These are phyloP conservation scores for Euphrasia arctica DNA, from an alignment of 305 asterid genomes.

Conservation along the genomic window DNA sequence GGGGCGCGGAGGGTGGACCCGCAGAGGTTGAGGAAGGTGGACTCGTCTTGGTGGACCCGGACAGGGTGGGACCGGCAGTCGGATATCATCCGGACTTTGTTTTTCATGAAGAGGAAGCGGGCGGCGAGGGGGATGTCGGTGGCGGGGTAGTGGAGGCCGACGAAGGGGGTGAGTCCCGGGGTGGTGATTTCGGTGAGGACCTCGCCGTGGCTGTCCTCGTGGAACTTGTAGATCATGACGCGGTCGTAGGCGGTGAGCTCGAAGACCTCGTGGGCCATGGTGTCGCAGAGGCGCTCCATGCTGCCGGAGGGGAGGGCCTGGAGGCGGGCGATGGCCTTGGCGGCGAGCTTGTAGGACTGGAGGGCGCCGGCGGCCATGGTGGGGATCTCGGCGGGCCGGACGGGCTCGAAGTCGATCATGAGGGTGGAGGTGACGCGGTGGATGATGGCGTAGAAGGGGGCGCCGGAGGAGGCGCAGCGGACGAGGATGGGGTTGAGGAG, in stretches of 20 bases:
- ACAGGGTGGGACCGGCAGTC: conserved; percentile 59
- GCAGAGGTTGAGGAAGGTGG: conserved; percentile 37
- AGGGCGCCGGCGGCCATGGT: conserved; percentile 75
- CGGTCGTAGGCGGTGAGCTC: conserved; percentile 71
- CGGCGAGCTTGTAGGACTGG: conserved; percentile 72
- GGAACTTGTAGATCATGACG: conserved; percentile 78
- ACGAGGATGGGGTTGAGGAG: conserved; percentile 63
- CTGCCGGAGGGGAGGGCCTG: conserved; percentile 63
- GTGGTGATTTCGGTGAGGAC: conserved; percentile 53
- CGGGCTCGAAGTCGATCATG: conserved; percentile 73
- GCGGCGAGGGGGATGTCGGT: conserved; percentile 84
- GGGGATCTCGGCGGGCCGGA: conserved; percentile 52
- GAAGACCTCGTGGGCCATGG: conserved; percentile 56
- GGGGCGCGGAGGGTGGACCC: conserved; percentile 73
- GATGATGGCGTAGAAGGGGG: conserved; percentile 70
- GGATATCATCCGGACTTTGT: conserved; percentile 74
- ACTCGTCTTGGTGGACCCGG: conserved; percentile 47
- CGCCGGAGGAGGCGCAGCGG: conserved; percentile 51
- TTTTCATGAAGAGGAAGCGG: conserved; percentile 70
- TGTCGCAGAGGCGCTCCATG: conserved; percentile 51
- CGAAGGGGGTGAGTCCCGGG: conserved; percentile 53
- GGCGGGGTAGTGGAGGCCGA: conserved; percentile 83
- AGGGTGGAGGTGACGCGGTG: conserved; percentile 61
- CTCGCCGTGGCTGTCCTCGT: conserved; percentile 83
- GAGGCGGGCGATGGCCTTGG: conserved; percentile 59